Base-by-base conservation (phyloP, 2,329 filamentous ascomycete species). In the Uncinocarpus reesii region DNA sequence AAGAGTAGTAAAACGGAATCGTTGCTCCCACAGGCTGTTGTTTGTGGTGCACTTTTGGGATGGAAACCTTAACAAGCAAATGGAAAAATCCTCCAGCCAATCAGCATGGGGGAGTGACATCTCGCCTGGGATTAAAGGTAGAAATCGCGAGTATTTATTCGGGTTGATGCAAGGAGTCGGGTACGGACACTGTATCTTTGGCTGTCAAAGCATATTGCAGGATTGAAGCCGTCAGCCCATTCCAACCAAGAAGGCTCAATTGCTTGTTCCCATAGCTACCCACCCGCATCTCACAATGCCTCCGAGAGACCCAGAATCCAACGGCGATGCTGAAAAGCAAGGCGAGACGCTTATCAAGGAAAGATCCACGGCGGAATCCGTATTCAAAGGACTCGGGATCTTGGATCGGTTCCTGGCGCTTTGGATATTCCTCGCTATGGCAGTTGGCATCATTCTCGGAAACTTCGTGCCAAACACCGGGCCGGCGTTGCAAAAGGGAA, bases 391-490 rank as follows among this genome's bases (percentile, higher is more conserved):
- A 1, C 72, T 83, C 0, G 75, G 76, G 3, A 70, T 74, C 54
- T 70, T 84, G 0, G 80, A 84, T 57, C 74, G 79, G 1, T 79
- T 78, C 55, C 73, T 85, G 0, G 80, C 78, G 2, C 31, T 83
- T 21, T 84, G 85, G 85, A 89, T 90, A 51, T 71, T 90, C 21
- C 73, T 90, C 0, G 83, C 84, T 38, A 92, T 92, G 80, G 72
- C 76, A 1, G 65, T 87, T 6, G 85, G 86, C 2, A 81, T 92
- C 36, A 67, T 89, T 1, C 66, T 90, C 0, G 84, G 83, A 4
- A 89, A 89, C 63, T 85, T 88, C 52, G 82, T 85, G 1, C 74
- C 78, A 0, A 70, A 68, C 18, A 77, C 77, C 1, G 80, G 77
- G 0, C 73, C 73, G 0, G 75, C 79, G 0, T 63, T 92, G 11